A percentile compares a stretch with the other conserved stretches of the same genome.
Conservation (phyloP, 2,329 filamentous ascomycete genomes). For the Chaetomiaceae sp. region DNA sequence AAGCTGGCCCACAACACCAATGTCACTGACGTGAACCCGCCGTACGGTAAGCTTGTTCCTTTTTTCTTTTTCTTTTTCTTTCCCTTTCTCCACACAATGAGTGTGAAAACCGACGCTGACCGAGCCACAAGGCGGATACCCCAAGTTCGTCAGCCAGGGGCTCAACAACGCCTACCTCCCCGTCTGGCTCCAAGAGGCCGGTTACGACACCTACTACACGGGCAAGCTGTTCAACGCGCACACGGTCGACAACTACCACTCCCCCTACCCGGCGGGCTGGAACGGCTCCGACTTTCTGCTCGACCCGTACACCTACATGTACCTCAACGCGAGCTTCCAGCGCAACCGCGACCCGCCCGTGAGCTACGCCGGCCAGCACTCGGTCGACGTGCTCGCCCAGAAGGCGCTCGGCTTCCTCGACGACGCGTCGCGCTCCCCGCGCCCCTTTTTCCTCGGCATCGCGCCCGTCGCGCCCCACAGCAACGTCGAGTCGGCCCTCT, state of each 20-base stretch:
- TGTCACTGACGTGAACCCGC: constrained; percentile 42
- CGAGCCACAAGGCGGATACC: constrained; percentile 37
- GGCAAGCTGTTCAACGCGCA: constrained; percentile 54
- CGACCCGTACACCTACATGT: constrained; percentile 65
- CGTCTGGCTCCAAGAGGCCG: constrained; percentile 47
- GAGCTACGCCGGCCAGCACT: constrained; percentile 32
- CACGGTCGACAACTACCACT: constrained; percentile 45
- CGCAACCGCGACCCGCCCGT: constrained; percentile 48
- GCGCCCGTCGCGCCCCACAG: constrained; percentile 58
- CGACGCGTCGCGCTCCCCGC: constrained; percentile 14
- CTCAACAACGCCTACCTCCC: constrained; percentile 49
- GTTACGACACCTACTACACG: constrained; percentile 51
- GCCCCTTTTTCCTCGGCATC: constrained; percentile 56
- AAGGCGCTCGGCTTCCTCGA: constrained; percentile 27
- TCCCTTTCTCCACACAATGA: constrained; percentile 29
- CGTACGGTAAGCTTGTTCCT: constrained; percentile 20
- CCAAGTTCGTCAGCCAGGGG: constrained; percentile 47
- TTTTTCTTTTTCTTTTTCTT: background rate
- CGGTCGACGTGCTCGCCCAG: constrained; percentile 24
- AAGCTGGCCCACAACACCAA: constrained; percentile 61
- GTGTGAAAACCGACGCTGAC: background rate
- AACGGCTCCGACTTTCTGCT: constrained; percentile 54
- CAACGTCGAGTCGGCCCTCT: constrained; percentile 34
- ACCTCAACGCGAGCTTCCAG: constrained; percentile 61
- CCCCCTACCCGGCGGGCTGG: constrained; percentile 52